Percentiles rank a stretch among this genome's conserved stretches.
Evolutionary conservation across 176 grass and related monocot species (phyloP).

Genomic region (Lolium multiflorum): DNA sequence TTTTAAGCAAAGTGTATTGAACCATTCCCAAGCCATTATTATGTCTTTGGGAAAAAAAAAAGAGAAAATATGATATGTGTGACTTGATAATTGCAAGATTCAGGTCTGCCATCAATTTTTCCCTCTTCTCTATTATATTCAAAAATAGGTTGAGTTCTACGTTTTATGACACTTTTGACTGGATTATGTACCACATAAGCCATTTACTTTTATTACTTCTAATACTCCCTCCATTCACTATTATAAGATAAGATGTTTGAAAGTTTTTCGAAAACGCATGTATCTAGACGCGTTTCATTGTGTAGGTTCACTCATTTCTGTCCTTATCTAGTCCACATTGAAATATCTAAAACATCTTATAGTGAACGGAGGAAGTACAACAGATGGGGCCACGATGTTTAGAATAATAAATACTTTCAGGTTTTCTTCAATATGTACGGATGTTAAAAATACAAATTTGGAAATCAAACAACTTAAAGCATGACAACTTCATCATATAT

Average conservation of each 20-base stretch:
- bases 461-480: constrained; percentile 12
- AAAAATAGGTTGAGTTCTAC: not conserved
- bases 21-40: not conserved
- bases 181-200: not conserved
- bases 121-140: not conserved
- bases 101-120: not conserved
- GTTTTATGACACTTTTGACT: constrained; percentile 1
- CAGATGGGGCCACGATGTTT: constrained; percentile 7
- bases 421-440: not conserved
- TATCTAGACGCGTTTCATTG: too few species aligned
- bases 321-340: too few species aligned
- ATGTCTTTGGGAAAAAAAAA: not conserved
- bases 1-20: not conserved
- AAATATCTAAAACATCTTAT: too few species aligned
- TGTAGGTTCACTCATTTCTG: too few species aligned
- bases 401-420: not conserved
- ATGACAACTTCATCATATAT: not conserved
- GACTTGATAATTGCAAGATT: constrained; percentile 10
- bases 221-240: too few species aligned
- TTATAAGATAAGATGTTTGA: too few species aligned
- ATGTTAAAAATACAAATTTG: not conserved
- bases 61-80: not conserved
- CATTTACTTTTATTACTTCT: not conserved
- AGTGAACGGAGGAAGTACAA: not conserved
- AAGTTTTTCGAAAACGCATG: too few species aligned